These are phyloP conservation scores for Aureobasidium leucospermi DNA, from an alignment of 2,329 filamentous ascomycete genomes.

Conservation along the genomic window DNA sequence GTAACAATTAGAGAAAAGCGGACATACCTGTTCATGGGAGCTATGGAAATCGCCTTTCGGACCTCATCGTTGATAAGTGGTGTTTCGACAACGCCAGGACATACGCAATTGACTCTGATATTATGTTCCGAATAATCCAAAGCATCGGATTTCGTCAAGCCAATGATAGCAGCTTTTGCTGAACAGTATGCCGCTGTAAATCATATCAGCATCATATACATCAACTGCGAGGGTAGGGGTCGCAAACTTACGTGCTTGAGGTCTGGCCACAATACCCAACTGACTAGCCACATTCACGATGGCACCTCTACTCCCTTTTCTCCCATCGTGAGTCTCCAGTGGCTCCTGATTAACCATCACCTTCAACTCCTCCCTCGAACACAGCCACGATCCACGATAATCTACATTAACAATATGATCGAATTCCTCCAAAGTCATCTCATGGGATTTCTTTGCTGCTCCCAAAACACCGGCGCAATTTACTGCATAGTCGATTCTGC, in stretches of 20 bases:
- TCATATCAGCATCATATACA: neutral
- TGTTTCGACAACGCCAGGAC: conserved; percentile 41
- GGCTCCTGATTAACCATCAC: conserved; percentile 40
- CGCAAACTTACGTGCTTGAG: conserved; percentile 32
- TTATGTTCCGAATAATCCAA: conserved; percentile 41
- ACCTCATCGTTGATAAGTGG: conserved; percentile 34
- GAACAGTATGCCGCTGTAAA: conserved; percentile 38
- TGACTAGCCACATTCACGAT: conserved; percentile 41
- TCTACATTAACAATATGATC: conserved; percentile 38
- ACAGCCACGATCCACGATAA: conserved; percentile 40
- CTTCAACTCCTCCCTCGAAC: conserved; percentile 35
- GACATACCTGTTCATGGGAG: conserved; percentile 20
- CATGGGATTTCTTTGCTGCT: conserved; percentile 31
- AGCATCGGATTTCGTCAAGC: conserved; percentile 42
- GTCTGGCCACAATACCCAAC: conserved; percentile 37
- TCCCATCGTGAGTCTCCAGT: conserved; percentile 36
- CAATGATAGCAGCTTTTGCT: conserved; percentile 40
- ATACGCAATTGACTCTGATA: conserved; percentile 41
- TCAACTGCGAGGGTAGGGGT: neutral
- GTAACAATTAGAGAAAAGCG: too few relatives aligned
- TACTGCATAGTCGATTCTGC: conserved; percentile 40
- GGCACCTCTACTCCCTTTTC: conserved; percentile 30
- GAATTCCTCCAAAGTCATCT: conserved; percentile 32
- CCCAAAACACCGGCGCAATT: conserved; percentile 41
- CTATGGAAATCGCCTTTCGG: conserved; percentile 24